Conservation (phyloP, 371 early-diverging fungal genomes). For the Mortierella sp. region DNA sequence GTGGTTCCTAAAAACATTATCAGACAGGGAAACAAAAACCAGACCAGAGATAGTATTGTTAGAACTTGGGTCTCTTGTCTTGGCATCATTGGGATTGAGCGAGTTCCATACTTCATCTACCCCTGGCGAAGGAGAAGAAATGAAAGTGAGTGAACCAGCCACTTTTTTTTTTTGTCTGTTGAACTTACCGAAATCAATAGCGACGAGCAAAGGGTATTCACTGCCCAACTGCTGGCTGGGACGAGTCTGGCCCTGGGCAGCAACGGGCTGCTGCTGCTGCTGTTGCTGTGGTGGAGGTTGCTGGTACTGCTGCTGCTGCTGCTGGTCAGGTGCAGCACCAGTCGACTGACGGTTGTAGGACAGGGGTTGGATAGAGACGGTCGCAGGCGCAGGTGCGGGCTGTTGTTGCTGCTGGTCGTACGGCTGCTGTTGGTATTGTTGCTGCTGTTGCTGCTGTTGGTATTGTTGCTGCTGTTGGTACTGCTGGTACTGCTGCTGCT, state of each 20-base stretch:
- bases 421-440: conserved; percentile 22
- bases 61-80: not conserved
- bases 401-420: conserved; percentile 26
- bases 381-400: conserved; percentile 24
- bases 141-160: not conserved
- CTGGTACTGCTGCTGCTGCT: conserved; percentile 22
- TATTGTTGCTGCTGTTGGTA: conserved; percentile 36
- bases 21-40: not conserved
- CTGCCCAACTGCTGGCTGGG: conserved; percentile 23
- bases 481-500: conserved; percentile 33
- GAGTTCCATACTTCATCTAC: not conserved
- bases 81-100: not conserved
- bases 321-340: conserved; percentile 20
- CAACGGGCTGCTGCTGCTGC: conserved; percentile 24
- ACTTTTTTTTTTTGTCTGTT: not conserved
- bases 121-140: conserved; percentile 3
- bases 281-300: conserved; percentile 17
- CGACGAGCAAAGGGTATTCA: conserved; percentile 50
- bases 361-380: conserved; percentile 52
- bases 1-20: conserved; percentile 32
- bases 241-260: conserved; percentile 23
- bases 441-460: conserved; percentile 33
- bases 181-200: conserved; percentile 50
- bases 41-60: not conserved
- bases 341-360: conserved; percentile 37